These are phyloP conservation scores for Auricularia cornea DNA, from an alignment of 768 basidiomycete species.

Conservation along the genomic window DNA sequence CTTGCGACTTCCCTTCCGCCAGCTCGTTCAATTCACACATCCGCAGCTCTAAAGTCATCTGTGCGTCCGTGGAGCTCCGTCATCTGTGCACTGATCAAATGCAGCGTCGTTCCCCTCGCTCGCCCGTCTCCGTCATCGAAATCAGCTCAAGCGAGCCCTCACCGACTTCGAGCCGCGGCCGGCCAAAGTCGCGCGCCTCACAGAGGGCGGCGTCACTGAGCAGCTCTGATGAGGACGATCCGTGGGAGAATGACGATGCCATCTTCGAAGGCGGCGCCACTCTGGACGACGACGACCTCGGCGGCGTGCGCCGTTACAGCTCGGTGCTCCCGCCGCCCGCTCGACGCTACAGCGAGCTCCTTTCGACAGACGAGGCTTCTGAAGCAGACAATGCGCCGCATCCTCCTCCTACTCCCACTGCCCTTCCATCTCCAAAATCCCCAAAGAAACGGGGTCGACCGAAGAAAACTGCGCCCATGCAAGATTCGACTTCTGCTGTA, in stretches of 20 bases:
- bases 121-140: constrained; percentile 3
- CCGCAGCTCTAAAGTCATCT: too few relatives aligned
- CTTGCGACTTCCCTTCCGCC: neutral
- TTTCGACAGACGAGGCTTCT: too few relatives aligned
- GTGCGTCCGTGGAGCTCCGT: neutral
- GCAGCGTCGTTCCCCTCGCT: constrained; percentile 27
- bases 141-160: constrained; percentile 25
- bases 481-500: neutral
- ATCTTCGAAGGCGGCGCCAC: neutral
- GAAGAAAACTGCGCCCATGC: neutral
- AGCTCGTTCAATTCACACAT: too few relatives aligned
- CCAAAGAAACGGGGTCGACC: neutral
- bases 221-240: neutral
- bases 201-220: neutral
- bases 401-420: too few relatives aligned
- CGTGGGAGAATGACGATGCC: constrained; percentile 3
- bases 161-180: constrained; percentile 6
- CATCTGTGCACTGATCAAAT: neutral
- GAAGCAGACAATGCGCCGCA: too few relatives aligned
- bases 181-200: neutral
- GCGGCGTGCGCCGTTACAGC: neutral
- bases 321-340: neutral
- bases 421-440: neutral
- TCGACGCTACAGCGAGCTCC: neutral
- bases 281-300: neutral